Evolutionary conservation across 768 basidiomycete species (phyloP).

Genomic region (Leccinum boreale): DNA sequence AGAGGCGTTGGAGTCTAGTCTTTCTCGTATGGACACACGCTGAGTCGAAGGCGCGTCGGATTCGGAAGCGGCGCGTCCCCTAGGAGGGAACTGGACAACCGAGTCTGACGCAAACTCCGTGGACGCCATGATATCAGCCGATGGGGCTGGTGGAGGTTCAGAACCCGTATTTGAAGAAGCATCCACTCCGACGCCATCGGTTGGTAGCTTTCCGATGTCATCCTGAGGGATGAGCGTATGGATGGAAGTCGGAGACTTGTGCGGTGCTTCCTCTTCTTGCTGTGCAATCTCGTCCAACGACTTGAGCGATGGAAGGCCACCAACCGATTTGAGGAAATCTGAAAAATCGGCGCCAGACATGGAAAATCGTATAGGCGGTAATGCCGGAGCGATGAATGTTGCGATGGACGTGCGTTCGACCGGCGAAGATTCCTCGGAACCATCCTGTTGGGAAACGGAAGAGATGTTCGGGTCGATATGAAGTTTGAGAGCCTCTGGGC

Average conservation of each 20-base stretch:
- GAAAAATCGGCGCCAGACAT: conserved; percentile 81
- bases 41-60: conserved; percentile 21
- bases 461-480: conserved; percentile 17
- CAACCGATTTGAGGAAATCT: conserved; percentile 61
- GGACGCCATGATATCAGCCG: conserved; percentile 5
- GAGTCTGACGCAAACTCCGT: conserved; percentile 13
- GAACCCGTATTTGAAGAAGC: not conserved
- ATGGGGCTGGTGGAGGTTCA: not conserved
- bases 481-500: conserved; percentile 30
- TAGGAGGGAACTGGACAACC: conserved; percentile 11
- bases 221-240: conserved; percentile 13
- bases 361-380: conserved; percentile 91
- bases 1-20: conserved; percentile 26
- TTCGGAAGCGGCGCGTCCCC: conserved; percentile 33
- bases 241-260: conserved; percentile 21
- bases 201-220: not conserved
- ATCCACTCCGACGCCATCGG: not conserved
- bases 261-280: conserved; percentile 34
- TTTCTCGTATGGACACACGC: conserved; percentile 14
- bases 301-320: conserved; percentile 45
- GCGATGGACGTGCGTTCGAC: conserved; percentile 66
- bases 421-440: conserved; percentile 57
- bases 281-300: conserved; percentile 46
- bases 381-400: conserved; percentile 82
- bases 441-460: conserved; percentile 31